phyloP scores from a whole-genome alignment of 352 stramenopile genomes.

The Pythium chondricola region DNA sequence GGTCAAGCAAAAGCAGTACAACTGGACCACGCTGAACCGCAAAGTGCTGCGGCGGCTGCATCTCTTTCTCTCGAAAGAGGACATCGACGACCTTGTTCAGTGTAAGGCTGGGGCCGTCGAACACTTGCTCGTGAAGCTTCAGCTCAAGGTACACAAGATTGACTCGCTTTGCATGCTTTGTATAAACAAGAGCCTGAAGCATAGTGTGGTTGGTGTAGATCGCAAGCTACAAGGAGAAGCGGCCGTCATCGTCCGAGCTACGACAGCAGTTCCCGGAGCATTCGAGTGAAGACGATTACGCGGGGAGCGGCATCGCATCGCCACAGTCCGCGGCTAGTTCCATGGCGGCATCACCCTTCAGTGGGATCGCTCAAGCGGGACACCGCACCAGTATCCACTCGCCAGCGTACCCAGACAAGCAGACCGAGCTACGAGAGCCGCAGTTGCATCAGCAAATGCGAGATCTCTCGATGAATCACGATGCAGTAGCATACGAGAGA shows the following conservation, averaged over 20 bases:
- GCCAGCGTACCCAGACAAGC: constrained; percentile 23
- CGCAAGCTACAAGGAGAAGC: constrained; percentile 67
- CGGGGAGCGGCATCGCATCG: constrained; percentile 3
- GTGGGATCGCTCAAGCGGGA: neutral
- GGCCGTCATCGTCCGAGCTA: constrained; percentile 22
- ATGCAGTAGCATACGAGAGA: constrained; percentile 8
- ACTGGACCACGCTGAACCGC: constrained; percentile 93
- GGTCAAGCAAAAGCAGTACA: constrained; percentile 93
- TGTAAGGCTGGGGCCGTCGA: constrained; percentile 88
- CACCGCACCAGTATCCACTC: constrained; percentile 10
- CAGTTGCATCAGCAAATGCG: constrained; percentile 22
- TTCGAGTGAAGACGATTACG: constrained; percentile 29
- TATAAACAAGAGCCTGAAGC: neutral
- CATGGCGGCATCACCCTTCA: neutral
- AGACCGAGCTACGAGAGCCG: constrained; percentile 33
- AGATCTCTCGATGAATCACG: constrained; percentile 25
- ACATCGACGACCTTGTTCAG: constrained; percentile 90
- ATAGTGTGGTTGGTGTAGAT: constrained; percentile 41
- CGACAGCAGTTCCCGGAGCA: constrained; percentile 16
- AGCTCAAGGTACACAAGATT: constrained; percentile 89
- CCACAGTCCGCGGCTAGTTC: constrained; percentile 9
- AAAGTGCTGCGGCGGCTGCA: constrained; percentile 86
- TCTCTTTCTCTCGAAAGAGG: constrained; percentile 75
- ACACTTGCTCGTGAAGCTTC: constrained; percentile 85
- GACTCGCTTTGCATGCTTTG: neutral